Evolutionary conservation across 164 flowering plant species (phyloP).

Genomic region (Piper betle): DNA sequence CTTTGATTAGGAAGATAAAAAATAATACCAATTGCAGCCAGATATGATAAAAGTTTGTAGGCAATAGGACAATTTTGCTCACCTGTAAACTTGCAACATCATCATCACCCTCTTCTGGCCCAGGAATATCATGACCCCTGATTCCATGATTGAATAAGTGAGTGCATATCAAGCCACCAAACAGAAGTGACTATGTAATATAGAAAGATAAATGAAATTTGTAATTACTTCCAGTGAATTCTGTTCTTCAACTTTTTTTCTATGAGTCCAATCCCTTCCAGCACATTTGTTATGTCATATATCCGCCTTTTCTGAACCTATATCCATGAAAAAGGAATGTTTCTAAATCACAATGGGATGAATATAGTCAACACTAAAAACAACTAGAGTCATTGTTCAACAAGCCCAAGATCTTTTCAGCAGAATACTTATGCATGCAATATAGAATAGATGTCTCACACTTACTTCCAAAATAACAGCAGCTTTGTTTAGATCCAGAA

Average conservation of each 20-base stretch:
- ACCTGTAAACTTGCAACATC: constrained; percentile 57
- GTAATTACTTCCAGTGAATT: constrained; percentile 83
- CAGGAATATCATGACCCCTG: constrained; percentile 62
- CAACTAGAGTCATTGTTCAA: background rate
- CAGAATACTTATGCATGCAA: background rate
- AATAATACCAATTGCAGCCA: background rate
- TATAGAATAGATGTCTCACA: background rate
- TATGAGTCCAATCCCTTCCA: constrained; percentile 95
- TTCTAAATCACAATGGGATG: background rate
- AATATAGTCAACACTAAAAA: background rate
- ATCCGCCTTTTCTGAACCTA: constrained; percentile 96
- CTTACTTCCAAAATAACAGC: constrained; percentile 69
- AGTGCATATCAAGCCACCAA: background rate
- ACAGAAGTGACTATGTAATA: no score
- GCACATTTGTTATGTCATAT: constrained; percentile 94
- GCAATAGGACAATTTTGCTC: background rate
- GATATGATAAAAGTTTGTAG: background rate
- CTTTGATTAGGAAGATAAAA: background rate
- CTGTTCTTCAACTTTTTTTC: constrained; percentile 93
- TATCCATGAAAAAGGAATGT: constrained; percentile 3
- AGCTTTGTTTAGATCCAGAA: constrained; percentile 77
- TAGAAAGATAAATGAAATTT: background rate
- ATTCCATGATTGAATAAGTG: background rate
- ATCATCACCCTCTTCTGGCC: constrained; percentile 47
- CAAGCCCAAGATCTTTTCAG: background rate